Evolutionary conservation across 805 yeast genomes (phyloP).

Genomic region (Metschnikowia noctiluminum): DNA sequence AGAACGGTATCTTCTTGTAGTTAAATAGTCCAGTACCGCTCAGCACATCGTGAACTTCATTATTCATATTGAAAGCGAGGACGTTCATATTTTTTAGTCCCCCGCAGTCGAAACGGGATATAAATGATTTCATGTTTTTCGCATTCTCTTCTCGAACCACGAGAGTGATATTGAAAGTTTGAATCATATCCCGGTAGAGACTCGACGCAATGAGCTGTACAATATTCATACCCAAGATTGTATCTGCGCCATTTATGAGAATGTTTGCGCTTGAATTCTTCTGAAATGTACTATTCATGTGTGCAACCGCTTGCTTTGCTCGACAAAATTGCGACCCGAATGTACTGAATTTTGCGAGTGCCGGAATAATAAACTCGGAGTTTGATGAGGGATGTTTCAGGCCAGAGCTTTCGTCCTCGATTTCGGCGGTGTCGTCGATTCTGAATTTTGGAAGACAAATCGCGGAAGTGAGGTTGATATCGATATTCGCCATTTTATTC

Average conservation of each 20-base stretch:
- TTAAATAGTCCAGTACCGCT: constrained; percentile 33
- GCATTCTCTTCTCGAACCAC: constrained; percentile 25
- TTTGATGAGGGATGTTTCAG: not conserved
- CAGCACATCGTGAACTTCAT: constrained; percentile 33
- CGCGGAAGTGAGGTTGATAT: constrained; percentile 22
- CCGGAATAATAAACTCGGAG: constrained; percentile 18
- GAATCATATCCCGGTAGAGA: constrained; percentile 21
- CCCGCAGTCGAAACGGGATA: constrained; percentile 18
- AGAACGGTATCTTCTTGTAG: constrained; percentile 37
- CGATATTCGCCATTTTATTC: constrained; percentile 20
- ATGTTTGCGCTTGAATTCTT: constrained; percentile 24
- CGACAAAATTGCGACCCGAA: constrained; percentile 36
- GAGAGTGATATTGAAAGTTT: constrained; percentile 28
- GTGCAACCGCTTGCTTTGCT: constrained; percentile 34
- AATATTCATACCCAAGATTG: constrained; percentile 35
- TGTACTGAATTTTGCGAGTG: constrained; percentile 31
- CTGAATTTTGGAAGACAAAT: constrained; percentile 4
- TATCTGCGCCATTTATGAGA: constrained; percentile 43
- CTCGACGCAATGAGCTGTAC: constrained; percentile 32
- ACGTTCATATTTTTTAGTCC: constrained; percentile 22
- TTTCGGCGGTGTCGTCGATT: constrained; percentile 8
- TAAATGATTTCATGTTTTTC: constrained; percentile 21
- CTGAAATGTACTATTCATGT: constrained; percentile 19
- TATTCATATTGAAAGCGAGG: constrained; percentile 32
- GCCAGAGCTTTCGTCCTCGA: not conserved